Evolutionary conservation across 805 yeast species (phyloP).

Genomic region (Wickerhamomyces mucosus): DNA sequence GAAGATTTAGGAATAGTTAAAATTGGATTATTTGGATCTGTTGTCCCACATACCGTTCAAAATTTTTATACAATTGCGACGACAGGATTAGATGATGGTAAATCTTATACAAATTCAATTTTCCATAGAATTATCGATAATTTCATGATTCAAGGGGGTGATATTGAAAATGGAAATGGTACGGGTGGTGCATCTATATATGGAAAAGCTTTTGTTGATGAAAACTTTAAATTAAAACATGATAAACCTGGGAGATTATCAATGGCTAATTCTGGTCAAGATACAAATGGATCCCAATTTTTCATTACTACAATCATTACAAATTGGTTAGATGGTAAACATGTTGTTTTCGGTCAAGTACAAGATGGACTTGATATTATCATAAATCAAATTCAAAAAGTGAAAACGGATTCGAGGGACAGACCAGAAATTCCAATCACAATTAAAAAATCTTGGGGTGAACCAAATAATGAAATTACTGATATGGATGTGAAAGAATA

Average conservation of each 20-base stretch:
- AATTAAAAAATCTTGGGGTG: conserved; percentile 27
- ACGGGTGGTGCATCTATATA: conserved; percentile 75
- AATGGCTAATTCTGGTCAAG: conserved; percentile 63
- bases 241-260: conserved; percentile 61
- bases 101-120: conserved; percentile 41
- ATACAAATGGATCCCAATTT: conserved; percentile 65
- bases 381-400: conserved; percentile 49
- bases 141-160: conserved; percentile 87
- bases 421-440: conserved; percentile 30
- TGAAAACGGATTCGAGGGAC: conserved; percentile 32
- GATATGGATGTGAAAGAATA: conserved; percentile 14
- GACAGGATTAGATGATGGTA: conserved; percentile 17
- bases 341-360: conserved; percentile 77
- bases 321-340: conserved; percentile 41
- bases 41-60: conserved; percentile 52
- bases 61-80: conserved; percentile 46
- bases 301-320: conserved; percentile 52
- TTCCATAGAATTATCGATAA: conserved; percentile 69
- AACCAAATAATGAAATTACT: conserved; percentile 14
- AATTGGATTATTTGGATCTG: conserved; percentile 56
- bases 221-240: conserved; percentile 60
- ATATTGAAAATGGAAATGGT: conserved; percentile 56
- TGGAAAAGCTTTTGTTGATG: conserved; percentile 69
- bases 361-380: conserved; percentile 52
- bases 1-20: conserved; percentile 26